Evolutionary conservation across 2,329 filamentous ascomycete genomes (phyloP).

Genomic region (Chaetomium sp.): DNA sequence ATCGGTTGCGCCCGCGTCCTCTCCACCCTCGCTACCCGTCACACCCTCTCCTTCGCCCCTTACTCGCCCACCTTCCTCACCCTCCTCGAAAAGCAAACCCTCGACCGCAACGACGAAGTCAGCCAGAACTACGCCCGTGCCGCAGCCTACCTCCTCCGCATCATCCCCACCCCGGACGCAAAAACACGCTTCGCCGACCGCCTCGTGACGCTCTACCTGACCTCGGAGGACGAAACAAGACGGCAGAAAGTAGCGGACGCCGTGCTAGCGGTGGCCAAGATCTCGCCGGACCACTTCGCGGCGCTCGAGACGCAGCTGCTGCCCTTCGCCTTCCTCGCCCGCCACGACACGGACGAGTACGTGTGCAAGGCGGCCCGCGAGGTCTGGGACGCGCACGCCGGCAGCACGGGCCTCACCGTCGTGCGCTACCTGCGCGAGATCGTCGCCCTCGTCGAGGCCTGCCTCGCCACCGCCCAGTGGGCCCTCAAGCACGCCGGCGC

Average conservation of each 20-base stretch:
- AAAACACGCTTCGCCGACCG: constrained; percentile 55
- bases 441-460: constrained; percentile 63
- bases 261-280: constrained; percentile 79
- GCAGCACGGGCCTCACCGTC: constrained; percentile 74
- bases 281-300: constrained; percentile 86
- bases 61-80: constrained; percentile 77
- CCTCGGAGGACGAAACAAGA: constrained; percentile 73
- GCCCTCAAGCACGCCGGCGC: constrained; percentile 86
- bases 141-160: constrained; percentile 78
- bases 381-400: constrained; percentile 89
- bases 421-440: constrained; percentile 86
- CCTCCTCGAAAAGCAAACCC: constrained; percentile 75
- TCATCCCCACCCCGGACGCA: constrained; percentile 50
- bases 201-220: constrained; percentile 73
- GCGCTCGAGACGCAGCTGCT: constrained; percentile 73
- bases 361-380: constrained; percentile 78
- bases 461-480: constrained; percentile 83
- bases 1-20: constrained; percentile 86
- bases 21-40: constrained; percentile 79
- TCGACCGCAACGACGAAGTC: constrained; percentile 93
- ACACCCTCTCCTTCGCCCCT: constrained; percentile 72
- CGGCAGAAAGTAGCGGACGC: constrained; percentile 80
- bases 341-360: constrained; percentile 81
- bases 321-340: constrained; percentile 85
- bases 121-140: constrained; percentile 85